phyloP scores from a whole-genome alignment of 257 asterid genomes.

The Solanum megistacrolobum region DNA sequence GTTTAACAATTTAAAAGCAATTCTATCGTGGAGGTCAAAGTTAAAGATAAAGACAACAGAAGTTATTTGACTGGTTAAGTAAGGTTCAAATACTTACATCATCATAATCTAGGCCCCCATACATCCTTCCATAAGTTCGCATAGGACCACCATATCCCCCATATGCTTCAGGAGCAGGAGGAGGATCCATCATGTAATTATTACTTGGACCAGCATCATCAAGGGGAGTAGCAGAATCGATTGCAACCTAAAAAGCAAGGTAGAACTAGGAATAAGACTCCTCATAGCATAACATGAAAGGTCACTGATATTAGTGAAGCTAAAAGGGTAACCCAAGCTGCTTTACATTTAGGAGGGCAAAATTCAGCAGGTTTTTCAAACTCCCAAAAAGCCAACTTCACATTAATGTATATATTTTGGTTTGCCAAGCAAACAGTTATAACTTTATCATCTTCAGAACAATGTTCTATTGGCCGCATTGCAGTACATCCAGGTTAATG shows the following conservation, averaged over 20 bases:
- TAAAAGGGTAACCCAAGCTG: neutral
- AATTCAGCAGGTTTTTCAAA: neutral
- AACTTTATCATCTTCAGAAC: neutral
- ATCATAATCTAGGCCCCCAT: conserved; percentile 75
- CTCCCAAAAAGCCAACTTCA: neutral
- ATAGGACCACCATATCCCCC: conserved; percentile 73
- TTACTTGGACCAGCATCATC: conserved; percentile 89
- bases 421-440: neutral
- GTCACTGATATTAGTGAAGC: neutral
- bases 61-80: neutral
- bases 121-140: conserved; percentile 83
- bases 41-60: neutral
- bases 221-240: conserved; percentile 96
- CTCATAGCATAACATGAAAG: neutral
- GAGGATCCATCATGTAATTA: conserved; percentile 48
- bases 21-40: neutral
- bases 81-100: conserved; percentile 56
- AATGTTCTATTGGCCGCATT: neutral
- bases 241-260: conserved; percentile 60
- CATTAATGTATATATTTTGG: neutral
- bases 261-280: neutral
- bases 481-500: neutral
- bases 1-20: neutral
- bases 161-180: conserved; percentile 57
- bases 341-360: neutral